phyloP scores from a whole-genome alignment of 306 rosid species.

The Hylodesmum podocarpum region DNA sequence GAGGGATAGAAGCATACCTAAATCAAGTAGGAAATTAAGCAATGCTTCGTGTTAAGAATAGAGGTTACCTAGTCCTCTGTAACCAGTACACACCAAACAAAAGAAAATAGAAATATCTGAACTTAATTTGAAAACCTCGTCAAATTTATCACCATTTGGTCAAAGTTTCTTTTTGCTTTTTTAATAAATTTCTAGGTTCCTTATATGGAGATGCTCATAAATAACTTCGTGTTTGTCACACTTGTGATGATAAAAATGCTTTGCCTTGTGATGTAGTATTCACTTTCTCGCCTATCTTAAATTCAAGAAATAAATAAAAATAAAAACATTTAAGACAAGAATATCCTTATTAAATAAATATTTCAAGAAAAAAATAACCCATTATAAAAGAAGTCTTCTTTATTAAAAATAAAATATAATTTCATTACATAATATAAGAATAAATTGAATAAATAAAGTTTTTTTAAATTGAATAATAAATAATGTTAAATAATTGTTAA shows the following conservation, averaged over 20 bases:
- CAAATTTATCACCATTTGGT: background rate
- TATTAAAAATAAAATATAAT: too few relatives aligned
- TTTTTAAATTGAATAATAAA: too few relatives aligned
- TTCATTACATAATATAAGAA: too few relatives aligned
- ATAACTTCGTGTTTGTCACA: background rate
- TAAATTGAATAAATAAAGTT: too few relatives aligned
- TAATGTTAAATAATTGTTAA: too few relatives aligned
- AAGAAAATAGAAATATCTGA: background rate
- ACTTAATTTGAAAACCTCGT: background rate
- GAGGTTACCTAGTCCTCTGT: background rate
- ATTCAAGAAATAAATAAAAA: too few relatives aligned
- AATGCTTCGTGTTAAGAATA: background rate
- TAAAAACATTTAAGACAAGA: too few relatives aligned
- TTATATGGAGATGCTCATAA: background rate
- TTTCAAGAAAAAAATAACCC: too few relatives aligned
- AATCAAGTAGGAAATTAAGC: background rate
- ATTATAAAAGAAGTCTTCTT: too few relatives aligned
- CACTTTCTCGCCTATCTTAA: too few relatives aligned
- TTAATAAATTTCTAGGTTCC: background rate
- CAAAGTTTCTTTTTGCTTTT: background rate
- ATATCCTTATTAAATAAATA: too few relatives aligned
- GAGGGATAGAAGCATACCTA: background rate
- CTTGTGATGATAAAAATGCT: background rate
- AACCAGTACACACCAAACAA: background rate
- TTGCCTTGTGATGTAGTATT: too few relatives aligned